A percentile compares a stretch with the other conserved stretches of the same genome.
Evolutionary conservation across 371 early-diverging fungal genomes (phyloP).

Genomic region (Fennellomyces sp.): DNA sequence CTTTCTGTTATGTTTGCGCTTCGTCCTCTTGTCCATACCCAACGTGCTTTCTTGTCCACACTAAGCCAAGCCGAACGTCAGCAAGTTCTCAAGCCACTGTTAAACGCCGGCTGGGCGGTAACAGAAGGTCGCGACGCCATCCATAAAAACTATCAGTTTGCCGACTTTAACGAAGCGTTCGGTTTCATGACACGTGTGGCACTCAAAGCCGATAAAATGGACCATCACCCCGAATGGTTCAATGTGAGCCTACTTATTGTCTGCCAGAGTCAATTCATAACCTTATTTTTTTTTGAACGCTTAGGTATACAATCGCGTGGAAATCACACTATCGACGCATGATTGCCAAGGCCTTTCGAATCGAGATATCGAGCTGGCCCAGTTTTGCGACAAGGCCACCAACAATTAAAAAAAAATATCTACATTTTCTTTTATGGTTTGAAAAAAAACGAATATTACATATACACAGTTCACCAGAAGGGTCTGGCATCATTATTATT

Average conservation of each 20-base stretch:
- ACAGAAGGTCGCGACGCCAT: conserved; percentile 81
- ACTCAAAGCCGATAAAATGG: conserved; percentile 84
- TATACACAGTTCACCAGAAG: neutral
- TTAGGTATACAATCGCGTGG: conserved; percentile 89
- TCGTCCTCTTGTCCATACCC: neutral
- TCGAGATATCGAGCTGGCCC: conserved; percentile 82
- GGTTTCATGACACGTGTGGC: conserved; percentile 95
- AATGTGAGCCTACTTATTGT: conserved; percentile 58
- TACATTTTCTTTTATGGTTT: neutral
- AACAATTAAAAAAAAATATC: neutral
- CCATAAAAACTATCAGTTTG: conserved; percentile 75
- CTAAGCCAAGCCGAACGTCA: conserved; percentile 57
- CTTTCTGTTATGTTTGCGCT: neutral
- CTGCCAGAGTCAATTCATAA: neutral
- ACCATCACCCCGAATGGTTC: conserved; percentile 97
- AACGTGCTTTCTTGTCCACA: conserved; percentile 28
- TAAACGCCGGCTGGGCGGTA: conserved; percentile 64
- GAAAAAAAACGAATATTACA: neutral
- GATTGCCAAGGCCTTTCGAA: conserved; percentile 83
- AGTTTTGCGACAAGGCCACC: conserved; percentile 57
- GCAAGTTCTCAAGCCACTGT: conserved; percentile 49
- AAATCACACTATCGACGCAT: conserved; percentile 89
- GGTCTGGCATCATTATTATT: neutral
- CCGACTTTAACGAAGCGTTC: conserved; percentile 87
- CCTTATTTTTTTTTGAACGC: neutral